Base-by-base conservation (phyloP, 2,329 filamentous ascomycete species). In the Penicillium janthinellum region DNA sequence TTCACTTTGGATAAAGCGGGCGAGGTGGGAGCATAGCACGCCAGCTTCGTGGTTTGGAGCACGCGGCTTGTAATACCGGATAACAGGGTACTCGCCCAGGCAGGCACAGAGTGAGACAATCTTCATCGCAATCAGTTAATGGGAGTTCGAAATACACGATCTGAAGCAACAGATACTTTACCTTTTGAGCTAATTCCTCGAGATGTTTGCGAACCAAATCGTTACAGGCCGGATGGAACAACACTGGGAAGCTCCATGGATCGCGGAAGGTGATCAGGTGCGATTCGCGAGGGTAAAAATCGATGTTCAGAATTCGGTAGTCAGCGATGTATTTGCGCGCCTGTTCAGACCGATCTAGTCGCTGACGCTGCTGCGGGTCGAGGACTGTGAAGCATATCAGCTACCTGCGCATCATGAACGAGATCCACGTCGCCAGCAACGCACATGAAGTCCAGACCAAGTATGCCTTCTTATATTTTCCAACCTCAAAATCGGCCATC, bases 221-320 rank as follows among this genome's bases (percentile, higher is more conserved):
- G 75, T 96, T 96, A 78, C 95, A 98, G 56, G 85, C 86, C 1
- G 94, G 94, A 73, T 99, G 94, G 78, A 90, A 99, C 60, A 99
- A 82, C 54, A 93, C 85, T 0, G 92, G 92, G 71, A 99, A 99
- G 78, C 94, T 98, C 88, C 90, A 96, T 0, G 95, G 94, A 73
- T 99, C 94, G 72, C 90, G 84, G 71, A 99, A 97, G 0, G 92
- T 96, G 68, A 97, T 83, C 42, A 99, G 80, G 70, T 96, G 91
- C 6, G 93, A 95, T 79, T 99, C 95, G 71, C 92, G 87, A 5
- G 95, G 93, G 72, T 88, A 94, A 75, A 89, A 99, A 75, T 97
- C 90, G 73, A 96, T 86, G 55, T 93, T 91, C 57, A 98, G 81
- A 4, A 92, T 91, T 60, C 89, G 88, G 72, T 93, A 92, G 56